Evolutionary conservation across 2,329 filamentous ascomycete species (phyloP).

Genomic region (Keithomyces neogunnii): DNA sequence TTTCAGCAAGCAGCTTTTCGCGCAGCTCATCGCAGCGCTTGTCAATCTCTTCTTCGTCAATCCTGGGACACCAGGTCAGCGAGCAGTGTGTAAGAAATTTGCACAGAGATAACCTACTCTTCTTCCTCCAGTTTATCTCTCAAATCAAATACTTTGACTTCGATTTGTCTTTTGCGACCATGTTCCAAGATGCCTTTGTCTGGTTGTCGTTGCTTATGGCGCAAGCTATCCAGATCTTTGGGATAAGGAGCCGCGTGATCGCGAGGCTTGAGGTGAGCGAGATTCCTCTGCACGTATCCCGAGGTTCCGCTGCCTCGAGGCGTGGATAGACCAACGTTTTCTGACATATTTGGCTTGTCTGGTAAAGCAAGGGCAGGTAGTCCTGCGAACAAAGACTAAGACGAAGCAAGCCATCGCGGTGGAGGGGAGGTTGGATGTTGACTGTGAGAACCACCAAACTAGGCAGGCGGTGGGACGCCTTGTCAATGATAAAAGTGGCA

Average conservation of each 20-base stretch:
- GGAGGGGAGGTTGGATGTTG: not conserved
- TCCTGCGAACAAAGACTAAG: too few species aligned
- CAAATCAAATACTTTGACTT: conserved; percentile 88
- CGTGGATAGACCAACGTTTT: conserved; percentile 92
- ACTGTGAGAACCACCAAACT: not conserved
- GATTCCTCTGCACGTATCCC: conserved; percentile 94
- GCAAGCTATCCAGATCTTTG: conserved; percentile 57
- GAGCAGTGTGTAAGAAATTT: not conserved
- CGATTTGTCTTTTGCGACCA: conserved; percentile 81
- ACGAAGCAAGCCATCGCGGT: not conserved
- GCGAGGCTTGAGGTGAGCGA: conserved; percentile 78
- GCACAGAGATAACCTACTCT: conserved; percentile 41
- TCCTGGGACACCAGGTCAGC: conserved; percentile 31
- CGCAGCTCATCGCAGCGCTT: conserved; percentile 37
- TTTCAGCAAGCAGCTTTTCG: conserved; percentile 30
- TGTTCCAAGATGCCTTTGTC: conserved; percentile 92
- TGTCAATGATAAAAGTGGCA: conserved; percentile 14
- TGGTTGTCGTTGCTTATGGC: conserved; percentile 73
- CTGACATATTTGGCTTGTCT: conserved; percentile 57
- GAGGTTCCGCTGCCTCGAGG: conserved; percentile 93
- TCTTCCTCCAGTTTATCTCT: conserved; percentile 88
- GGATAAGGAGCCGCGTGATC: conserved; percentile 73
- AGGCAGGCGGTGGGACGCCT: conserved; percentile 14
- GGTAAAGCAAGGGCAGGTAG: not conserved
- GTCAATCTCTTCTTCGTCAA: conserved; percentile 89